Conservation (phyloP, 768 basidiomycete species). For the Suillus hirtellus region DNA sequence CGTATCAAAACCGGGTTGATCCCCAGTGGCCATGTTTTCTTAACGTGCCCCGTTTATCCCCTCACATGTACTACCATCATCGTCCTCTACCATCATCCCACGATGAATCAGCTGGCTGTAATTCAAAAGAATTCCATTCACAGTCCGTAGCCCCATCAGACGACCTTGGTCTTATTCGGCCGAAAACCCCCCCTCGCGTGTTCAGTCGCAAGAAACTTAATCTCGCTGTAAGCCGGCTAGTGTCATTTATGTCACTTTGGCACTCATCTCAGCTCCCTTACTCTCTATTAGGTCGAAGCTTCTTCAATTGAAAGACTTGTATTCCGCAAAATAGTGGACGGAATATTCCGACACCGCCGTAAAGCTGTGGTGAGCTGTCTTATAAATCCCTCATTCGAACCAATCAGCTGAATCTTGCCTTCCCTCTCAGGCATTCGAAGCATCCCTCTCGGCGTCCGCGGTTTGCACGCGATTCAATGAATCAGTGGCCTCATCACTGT, state of each 20-base stretch:
- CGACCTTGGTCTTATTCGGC: neutral
- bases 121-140: neutral
- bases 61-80: conserved; percentile 9
- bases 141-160: neutral
- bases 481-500: conserved; percentile 26
- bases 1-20: conserved; percentile 38
- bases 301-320: conserved; percentile 32
- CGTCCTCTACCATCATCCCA: neutral
- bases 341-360: conserved; percentile 38
- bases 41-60: conserved; percentile 33
- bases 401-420: conserved; percentile 6
- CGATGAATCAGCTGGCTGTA: conserved; percentile 1
- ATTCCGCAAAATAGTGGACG: conserved; percentile 33
- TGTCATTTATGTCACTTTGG: neutral
- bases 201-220: conserved; percentile 36
- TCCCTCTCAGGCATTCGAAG: conserved; percentile 39
- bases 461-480: conserved; percentile 43
- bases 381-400: conserved; percentile 8
- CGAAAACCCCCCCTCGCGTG: conserved; percentile 19
- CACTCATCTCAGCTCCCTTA: neutral
- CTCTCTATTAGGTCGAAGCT: conserved; percentile 21
- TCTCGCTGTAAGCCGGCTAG: conserved; percentile 25
- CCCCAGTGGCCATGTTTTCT: conserved; percentile 38
- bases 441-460: conserved; percentile 36
- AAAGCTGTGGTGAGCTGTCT: conserved; percentile 40